Percentiles rank a stretch among this genome's conserved stretches.
Evolutionary conservation across 495 filamentous ascomycete species (phyloP).

Genomic region (Pseudoneurospora amorphoporcata): DNA sequence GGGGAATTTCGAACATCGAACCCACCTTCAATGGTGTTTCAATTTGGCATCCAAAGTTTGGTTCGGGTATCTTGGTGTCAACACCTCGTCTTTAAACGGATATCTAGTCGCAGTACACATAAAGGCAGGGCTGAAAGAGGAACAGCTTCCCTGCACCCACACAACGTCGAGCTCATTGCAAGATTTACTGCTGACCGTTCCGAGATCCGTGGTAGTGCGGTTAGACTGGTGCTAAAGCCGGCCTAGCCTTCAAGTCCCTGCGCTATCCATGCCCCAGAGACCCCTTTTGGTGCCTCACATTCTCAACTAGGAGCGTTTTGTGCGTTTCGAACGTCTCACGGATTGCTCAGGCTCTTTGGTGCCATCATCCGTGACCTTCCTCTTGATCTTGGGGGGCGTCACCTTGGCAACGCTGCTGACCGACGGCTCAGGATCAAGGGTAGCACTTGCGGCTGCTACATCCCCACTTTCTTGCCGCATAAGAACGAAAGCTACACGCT

Average conservation of each 20-base stretch:
- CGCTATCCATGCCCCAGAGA: background rate
- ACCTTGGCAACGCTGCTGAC: conserved; percentile 1
- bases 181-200: conserved; percentile 10
- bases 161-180: background rate
- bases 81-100: conserved; percentile 1
- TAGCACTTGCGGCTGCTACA: background rate
- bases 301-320: conserved; percentile 7
- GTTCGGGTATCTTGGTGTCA: conserved; percentile 10
- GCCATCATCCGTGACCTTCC: conserved; percentile 16
- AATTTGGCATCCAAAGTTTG: background rate
- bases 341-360: conserved; percentile 8
- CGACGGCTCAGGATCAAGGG: background rate
- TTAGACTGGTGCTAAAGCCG: background rate
- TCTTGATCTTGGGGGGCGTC: conserved; percentile 17
- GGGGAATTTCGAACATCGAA: conserved; percentile 13
- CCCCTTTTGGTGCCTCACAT: background rate
- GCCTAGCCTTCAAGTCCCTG: background rate
- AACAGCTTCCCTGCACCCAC: background rate
- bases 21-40: background rate
- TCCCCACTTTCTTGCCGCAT: conserved; percentile 26
- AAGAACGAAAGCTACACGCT: conserved; percentile 58
- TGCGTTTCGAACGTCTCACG: conserved; percentile 22
- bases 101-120: background rate
- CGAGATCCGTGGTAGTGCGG: background rate
- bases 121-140: conserved; percentile 15